These are phyloP conservation scores for Ogataea salicorniae DNA, from an alignment of 805 yeast genomes.

Conservation along the genomic window DNA sequence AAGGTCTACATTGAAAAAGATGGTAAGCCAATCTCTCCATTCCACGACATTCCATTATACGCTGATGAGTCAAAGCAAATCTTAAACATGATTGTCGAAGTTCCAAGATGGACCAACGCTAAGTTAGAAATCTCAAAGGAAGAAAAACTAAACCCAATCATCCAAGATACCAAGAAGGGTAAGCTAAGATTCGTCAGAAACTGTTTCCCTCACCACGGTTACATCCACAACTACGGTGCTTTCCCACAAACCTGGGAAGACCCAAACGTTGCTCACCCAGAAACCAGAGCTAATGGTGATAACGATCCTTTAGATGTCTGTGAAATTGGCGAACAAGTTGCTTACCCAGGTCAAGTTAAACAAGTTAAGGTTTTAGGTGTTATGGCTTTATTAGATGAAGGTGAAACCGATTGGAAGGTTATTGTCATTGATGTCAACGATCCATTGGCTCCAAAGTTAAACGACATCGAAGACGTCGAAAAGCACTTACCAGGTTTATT, in stretches of 20 bases:
- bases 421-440: conserved; percentile 84
- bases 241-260: conserved; percentile 94
- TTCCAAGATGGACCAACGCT: conserved; percentile 98
- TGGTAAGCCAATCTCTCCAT: conserved; percentile 91
- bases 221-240: conserved; percentile 97
- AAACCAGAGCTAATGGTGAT: conserved; percentile 69
- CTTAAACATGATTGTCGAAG: conserved; percentile 79
- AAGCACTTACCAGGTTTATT: conserved; percentile 86
- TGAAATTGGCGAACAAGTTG: conserved; percentile 69
- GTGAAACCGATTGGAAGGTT: conserved; percentile 89
- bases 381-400: conserved; percentile 91
- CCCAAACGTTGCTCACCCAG: conserved; percentile 58
- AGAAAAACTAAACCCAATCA: conserved; percentile 79
- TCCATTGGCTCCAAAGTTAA: conserved; percentile 80
- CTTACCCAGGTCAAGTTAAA: conserved; percentile 67
- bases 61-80: conserved; percentile 91
- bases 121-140: conserved; percentile 93
- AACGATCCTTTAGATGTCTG: conserved; percentile 84
- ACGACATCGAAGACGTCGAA: conserved; percentile 89
- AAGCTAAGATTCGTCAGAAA: conserved; percentile 93
- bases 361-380: conserved; percentile 92
- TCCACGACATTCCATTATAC: conserved; percentile 89
- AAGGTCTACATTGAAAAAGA: conserved; percentile 86
- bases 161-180: conserved; percentile 97
- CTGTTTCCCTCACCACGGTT: conserved; percentile 98